Evolutionary conservation across 2,329 filamentous ascomycete species (phyloP).

Genomic region (Botrytis hyacinthi): DNA sequence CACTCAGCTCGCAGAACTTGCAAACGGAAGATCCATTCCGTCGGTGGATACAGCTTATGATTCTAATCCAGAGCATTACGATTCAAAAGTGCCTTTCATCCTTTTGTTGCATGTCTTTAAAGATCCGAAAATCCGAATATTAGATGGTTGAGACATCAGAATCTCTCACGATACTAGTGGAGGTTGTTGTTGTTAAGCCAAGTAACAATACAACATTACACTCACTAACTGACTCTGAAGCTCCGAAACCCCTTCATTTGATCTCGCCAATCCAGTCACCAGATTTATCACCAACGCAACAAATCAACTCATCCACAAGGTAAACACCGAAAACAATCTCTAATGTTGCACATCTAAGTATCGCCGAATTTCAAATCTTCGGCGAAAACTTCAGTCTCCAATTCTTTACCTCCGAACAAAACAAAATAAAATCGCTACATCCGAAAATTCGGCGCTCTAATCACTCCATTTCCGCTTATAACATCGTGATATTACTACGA

Average conservation of each 20-base stretch:
- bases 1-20: not conserved
- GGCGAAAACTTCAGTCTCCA: not conserved
- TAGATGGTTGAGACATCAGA: not conserved
- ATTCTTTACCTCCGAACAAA: slow-evolving; percentile 4
- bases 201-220: not conserved
- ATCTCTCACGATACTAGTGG: not conserved
- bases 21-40: not conserved
- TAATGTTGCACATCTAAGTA: not conserved
- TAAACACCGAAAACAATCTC: slow-evolving; percentile 5
- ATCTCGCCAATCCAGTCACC: slow-evolving; percentile 3
- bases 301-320: not conserved
- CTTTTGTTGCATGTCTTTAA: not conserved
- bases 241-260: slow-evolving; percentile 10
- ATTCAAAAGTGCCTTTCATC: not conserved
- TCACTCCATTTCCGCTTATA: not conserved
- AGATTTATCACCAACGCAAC: not conserved
- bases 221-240: not conserved
- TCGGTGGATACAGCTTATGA: not conserved
- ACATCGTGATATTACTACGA: not conserved
- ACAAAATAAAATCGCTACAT: not conserved
- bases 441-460: not conserved
- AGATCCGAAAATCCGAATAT: not conserved
- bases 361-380: not conserved
- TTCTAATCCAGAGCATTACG: not conserved
- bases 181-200: not conserved